A percentile compares a stretch with the other conserved stretches of the same genome.
These are phyloP conservation scores for Epithele typhae DNA, from an alignment of 768 basidiomycete genomes.

Conservation along the genomic window DNA sequence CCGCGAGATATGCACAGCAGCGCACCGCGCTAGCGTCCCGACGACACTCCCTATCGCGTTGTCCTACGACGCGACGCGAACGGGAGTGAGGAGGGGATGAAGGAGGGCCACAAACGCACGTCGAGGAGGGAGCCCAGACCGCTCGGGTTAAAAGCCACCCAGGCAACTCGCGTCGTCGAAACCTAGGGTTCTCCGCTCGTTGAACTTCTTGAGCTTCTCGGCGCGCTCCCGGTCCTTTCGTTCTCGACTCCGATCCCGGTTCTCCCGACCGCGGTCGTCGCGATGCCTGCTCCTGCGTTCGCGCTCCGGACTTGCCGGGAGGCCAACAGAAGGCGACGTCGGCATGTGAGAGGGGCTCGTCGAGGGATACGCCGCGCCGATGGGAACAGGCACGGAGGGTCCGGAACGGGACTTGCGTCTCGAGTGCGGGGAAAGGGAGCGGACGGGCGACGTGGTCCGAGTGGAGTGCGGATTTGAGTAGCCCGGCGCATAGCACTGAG, in stretches of 20 bases:
- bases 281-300: conserved; percentile 11
- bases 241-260: conserved; percentile 4
- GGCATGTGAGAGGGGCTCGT: background rate
- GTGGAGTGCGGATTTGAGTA: background rate
- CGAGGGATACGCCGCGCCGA: background rate
- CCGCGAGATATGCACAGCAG: background rate
- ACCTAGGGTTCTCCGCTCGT: conserved; percentile 3
- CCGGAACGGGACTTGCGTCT: conserved; percentile 13
- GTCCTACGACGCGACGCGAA: no score
- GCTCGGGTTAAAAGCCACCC: conserved; percentile 8
- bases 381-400: conserved; percentile 6
- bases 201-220: conserved; percentile 4
- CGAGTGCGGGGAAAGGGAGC: conserved; percentile 10
- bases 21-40: background rate
- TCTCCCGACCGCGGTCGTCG: conserved; percentile 2
- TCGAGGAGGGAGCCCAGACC: background rate
- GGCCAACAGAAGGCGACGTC: conserved; percentile 3
- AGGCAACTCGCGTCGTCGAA: conserved; percentile 12
- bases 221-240: conserved; percentile 3
- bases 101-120: background rate
- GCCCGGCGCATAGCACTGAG: conserved; percentile 1
- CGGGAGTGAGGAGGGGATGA: background rate
- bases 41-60: no score
- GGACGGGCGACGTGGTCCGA: conserved; percentile 7
- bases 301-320: conserved; percentile 15